These are phyloP conservation scores for Starmerella sp. DNA, from an alignment of 805 yeast species.

Conservation along the genomic window DNA sequence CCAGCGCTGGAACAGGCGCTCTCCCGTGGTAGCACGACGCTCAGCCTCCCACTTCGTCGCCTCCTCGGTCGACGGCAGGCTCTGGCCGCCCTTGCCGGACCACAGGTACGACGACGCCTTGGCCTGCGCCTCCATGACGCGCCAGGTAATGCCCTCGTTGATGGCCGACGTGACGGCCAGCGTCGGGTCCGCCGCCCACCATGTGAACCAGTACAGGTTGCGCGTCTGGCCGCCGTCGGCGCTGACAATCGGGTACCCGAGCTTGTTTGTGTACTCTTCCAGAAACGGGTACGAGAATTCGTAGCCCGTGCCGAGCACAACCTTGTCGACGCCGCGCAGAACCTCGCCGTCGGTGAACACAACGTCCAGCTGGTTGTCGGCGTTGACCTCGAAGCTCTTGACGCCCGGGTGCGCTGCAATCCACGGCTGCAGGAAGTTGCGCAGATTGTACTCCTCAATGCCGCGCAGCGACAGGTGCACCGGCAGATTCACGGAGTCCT, in stretches of 20 bases:
- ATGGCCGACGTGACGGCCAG: constrained; percentile 11
- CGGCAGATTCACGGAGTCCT: constrained; percentile 17
- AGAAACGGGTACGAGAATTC: constrained; percentile 15
- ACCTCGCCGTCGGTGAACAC: constrained; percentile 6
- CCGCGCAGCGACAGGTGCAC: constrained; percentile 18
- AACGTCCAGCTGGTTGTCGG: background rate
- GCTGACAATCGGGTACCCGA: constrained; percentile 8
- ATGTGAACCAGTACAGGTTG: constrained; percentile 18
- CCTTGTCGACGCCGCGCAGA: constrained; percentile 9
- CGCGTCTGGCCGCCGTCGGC: constrained; percentile 7
- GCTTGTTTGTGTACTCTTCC: constrained; percentile 8
- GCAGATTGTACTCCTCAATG: constrained; percentile 17
- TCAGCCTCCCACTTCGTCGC: constrained; percentile 14
- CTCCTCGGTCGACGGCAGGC: constrained; percentile 7
- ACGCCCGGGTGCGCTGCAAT: constrained; percentile 14
- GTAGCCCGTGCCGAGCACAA: constrained; percentile 20
- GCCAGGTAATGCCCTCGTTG: constrained; percentile 17
- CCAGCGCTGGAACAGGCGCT: constrained; percentile 14
- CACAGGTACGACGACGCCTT: constrained; percentile 14
- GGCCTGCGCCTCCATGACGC: constrained; percentile 16
- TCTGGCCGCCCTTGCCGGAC: constrained; percentile 3
- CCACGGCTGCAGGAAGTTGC: constrained; percentile 18
- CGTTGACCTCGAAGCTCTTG: background rate
- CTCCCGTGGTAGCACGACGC: background rate
- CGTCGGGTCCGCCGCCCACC: constrained; percentile 19